A percentile compares a stretch with the other conserved stretches of the same genome.
Evolutionary conservation across 163 green algal species (phyloP).

Genomic region (Volvox carteri): DNA sequence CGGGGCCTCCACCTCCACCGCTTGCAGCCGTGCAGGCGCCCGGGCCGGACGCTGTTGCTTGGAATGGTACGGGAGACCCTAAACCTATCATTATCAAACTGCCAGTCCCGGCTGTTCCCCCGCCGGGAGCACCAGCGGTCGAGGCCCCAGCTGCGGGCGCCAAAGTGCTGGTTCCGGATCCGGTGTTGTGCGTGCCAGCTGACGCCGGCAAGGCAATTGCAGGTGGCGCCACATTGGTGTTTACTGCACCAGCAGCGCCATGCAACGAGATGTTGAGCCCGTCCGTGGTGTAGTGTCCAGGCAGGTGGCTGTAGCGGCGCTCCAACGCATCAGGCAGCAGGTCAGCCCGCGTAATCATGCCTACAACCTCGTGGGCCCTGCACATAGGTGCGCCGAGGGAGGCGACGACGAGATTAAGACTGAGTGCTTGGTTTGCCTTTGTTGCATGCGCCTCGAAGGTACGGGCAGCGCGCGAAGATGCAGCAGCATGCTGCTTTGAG

Average conservation of each 20-base stretch:
- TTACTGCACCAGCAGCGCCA: background rate
- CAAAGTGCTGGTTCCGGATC: background rate
- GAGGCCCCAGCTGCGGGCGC: background rate
- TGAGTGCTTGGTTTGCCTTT: too few relatives aligned
- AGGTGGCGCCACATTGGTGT: background rate
- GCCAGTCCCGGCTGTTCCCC: background rate
- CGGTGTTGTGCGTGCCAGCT: background rate
- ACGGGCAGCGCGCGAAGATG: too few relatives aligned
- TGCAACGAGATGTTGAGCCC: constrained; percentile 49
- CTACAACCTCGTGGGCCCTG: constrained; percentile 73
- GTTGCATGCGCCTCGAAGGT: too few relatives aligned
- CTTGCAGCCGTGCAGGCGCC: background rate
- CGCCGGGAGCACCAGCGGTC: background rate
- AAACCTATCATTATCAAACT: background rate
- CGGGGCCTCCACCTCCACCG: background rate
- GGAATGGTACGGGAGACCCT: background rate
- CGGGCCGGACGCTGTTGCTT: background rate
- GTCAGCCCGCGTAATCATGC: constrained; percentile 87
- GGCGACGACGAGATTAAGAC: too few relatives aligned
- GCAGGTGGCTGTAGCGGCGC: constrained; percentile 44
- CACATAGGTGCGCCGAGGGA: too few relatives aligned
- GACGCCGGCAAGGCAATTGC: background rate
- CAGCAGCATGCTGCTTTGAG: too few relatives aligned
- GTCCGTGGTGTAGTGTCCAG: constrained; percentile 59
- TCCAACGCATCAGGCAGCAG: constrained; percentile 77